Evolutionary conservation across 306 rosid species (phyloP).

Genomic region (Spatholobus suberectus): DNA sequence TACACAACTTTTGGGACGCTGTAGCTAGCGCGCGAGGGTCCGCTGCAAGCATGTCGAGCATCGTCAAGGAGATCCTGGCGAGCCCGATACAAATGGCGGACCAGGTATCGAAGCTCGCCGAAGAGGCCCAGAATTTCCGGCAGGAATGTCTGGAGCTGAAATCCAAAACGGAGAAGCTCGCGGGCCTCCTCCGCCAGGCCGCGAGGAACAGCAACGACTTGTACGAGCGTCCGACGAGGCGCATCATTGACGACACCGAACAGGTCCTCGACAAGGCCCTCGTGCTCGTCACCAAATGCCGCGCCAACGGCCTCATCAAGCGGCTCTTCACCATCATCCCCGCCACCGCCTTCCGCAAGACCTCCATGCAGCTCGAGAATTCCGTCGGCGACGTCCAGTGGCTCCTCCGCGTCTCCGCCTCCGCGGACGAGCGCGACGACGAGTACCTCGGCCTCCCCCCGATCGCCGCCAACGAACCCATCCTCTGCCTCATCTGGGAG

Average conservation of each 20-base stretch:
- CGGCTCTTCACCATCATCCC: conserved; percentile 80
- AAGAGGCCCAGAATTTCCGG: conserved; percentile 62
- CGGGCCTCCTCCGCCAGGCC: conserved; percentile 77
- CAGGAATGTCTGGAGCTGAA: conserved; percentile 73
- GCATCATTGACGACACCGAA: conserved; percentile 80
- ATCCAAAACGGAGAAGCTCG: conserved; percentile 75
- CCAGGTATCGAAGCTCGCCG: conserved; percentile 65
- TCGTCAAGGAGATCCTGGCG: conserved; percentile 86
- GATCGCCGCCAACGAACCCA: conserved; percentile 76
- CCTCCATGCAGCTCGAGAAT: conserved; percentile 65
- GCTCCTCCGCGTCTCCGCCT: conserved; percentile 78
- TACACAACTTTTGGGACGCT: too few relatives aligned
- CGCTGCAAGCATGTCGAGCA: conserved; percentile 58
- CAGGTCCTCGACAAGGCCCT: conserved; percentile 76
- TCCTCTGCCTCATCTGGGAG: conserved; percentile 77
- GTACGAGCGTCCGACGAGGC: conserved; percentile 80
- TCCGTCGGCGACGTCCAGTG: conserved; percentile 80
- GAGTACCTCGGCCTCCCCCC: conserved; percentile 83
- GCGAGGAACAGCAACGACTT: conserved; percentile 77
- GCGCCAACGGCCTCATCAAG: conserved; percentile 61
- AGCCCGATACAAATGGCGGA: conserved; percentile 87
- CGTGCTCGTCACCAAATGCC: conserved; percentile 64
- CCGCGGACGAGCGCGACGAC: conserved; percentile 70
- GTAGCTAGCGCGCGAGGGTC: conserved; percentile 1
- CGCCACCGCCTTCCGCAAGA: conserved; percentile 64